Evolutionary conservation across 768 basidiomycete genomes (phyloP), one percentile per base, ranked within the genome.

Genomic region (Royoungia palumana): DNA sequence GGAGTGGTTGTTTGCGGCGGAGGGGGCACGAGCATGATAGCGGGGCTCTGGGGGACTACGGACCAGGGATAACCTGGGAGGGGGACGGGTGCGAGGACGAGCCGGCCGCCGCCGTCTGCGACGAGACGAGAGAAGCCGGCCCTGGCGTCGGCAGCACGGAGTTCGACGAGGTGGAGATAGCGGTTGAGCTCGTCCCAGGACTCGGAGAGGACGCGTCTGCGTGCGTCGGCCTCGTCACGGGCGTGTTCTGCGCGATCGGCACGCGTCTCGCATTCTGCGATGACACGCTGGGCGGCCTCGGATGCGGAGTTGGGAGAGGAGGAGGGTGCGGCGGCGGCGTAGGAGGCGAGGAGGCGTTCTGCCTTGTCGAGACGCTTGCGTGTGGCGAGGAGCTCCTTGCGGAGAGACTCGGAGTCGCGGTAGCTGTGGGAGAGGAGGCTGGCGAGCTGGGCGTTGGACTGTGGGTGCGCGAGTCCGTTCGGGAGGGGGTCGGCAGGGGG

Each of bases 401-500:
- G 70, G 40, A 85, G 74, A 19, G 44, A 12, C 11, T 85, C 83
- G 30, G 67, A 61, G 38, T 85, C 82, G 55, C 69, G 70, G 57
- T 79, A 79, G 39, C 78, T 72, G 32, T 75, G 69, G 5, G 77
- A 60, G 60, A 87, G 80, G 41, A 85, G 74, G 7, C 70, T 56
- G 13, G 83, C 82, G 58, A 86, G 80, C 49, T 78, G 75, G 1
- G 80, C 68, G 55, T 80, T 72, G 16, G 75, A 73, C 22, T 66
- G 63, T 6, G 50, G 24, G 53, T 66, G 63, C 6, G 51, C 22
- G 54, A 37, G 10, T 58, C 34, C 22, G 60, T 10, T 4, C 51
- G 55, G 28, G 56, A 57, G 0, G 65, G 53, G 2, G 13, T 32
- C 30, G 3, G 13, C 2, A 13, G 64, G 61, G 0, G 51, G 35